Evolutionary conservation across 768 basidiomycete genomes (phyloP).

Genomic region (Rubroboletus pulcherrimus): DNA sequence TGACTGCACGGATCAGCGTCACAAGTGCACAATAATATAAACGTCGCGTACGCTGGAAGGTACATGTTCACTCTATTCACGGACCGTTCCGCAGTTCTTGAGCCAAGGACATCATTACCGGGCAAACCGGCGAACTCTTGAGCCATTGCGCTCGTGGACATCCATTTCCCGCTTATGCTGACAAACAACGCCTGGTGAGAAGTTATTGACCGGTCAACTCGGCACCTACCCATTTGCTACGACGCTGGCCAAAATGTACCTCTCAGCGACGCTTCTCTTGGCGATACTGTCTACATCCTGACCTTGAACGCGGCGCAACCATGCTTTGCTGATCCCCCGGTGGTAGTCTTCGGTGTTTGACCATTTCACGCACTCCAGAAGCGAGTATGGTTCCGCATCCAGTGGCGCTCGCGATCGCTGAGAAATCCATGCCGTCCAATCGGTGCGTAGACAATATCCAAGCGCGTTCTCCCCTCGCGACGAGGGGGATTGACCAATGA

Average conservation of each 20-base stretch:
- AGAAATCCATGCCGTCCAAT: constrained; percentile 64
- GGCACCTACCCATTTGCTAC: constrained; percentile 60
- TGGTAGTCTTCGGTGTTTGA: constrained; percentile 69
- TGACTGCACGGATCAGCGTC: constrained; percentile 41
- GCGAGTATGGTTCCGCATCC: constrained; percentile 1
- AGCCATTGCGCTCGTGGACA: constrained; percentile 66
- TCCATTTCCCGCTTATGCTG: constrained; percentile 69
- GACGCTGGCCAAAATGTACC: constrained; percentile 67
- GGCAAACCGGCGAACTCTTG: constrained; percentile 61
- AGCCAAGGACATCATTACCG: background rate
- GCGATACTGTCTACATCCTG: constrained; percentile 41
- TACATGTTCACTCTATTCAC: constrained; percentile 55
- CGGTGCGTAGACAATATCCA: constrained; percentile 40
- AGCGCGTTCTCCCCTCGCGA: background rate
- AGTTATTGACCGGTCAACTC: background rate
- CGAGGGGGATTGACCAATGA: constrained; percentile 45
- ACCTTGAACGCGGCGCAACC: constrained; percentile 45
- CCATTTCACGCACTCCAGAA: constrained; percentile 49
- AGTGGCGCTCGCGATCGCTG: constrained; percentile 8
- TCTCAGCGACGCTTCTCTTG: constrained; percentile 51
- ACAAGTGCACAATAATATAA: background rate
- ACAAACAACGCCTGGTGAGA: constrained; percentile 3
- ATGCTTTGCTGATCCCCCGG: constrained; percentile 62
- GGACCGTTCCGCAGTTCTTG: constrained; percentile 21
- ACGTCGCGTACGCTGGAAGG: constrained; percentile 54